Conservation (phyloP, 2,329 filamentous ascomycete species). For the Aspergillus brasiliensis region DNA sequence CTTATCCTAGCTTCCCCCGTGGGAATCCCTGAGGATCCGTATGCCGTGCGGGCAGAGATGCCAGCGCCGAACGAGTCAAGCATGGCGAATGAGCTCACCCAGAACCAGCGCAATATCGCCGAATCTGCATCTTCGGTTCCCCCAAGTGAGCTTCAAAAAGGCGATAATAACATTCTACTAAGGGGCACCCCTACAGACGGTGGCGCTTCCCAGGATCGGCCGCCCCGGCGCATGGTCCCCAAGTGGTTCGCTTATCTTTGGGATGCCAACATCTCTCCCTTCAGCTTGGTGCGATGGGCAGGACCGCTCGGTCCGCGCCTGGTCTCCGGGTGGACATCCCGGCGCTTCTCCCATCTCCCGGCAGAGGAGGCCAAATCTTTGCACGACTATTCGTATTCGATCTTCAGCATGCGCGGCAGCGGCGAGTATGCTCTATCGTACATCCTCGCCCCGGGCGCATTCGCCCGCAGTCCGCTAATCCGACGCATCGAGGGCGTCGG, state of each 20-base stretch:
- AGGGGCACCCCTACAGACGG: constrained; percentile 32
- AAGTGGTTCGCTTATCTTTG: constrained; percentile 91
- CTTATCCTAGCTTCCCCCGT: constrained; percentile 93
- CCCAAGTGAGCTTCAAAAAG: constrained; percentile 31
- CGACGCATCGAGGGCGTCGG: constrained; percentile 84
- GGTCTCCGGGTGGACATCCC: constrained; percentile 91
- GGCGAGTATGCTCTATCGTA: constrained; percentile 94
- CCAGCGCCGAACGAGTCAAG: constrained; percentile 75
- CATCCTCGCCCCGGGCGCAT: constrained; percentile 89
- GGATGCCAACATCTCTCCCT: constrained; percentile 96
- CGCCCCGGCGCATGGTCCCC: constrained; percentile 66
- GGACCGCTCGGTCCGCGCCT: constrained; percentile 89
- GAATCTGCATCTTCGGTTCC: constrained; percentile 23
- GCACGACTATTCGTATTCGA: constrained; percentile 90
- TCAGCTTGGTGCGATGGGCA: constrained; percentile 82
- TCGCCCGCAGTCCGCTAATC: constrained; percentile 84
- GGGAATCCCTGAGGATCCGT: constrained; percentile 91
- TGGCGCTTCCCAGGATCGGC: constrained; percentile 32
- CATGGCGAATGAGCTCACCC: constrained; percentile 74
- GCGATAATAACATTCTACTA: constrained; percentile 58
- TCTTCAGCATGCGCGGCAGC: constrained; percentile 89
- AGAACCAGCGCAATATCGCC: constrained; percentile 63
- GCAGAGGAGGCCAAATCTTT: constrained; percentile 76
- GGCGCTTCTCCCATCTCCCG: constrained; percentile 88
- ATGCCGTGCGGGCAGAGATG: constrained; percentile 78